Evolutionary conservation across 2,329 filamentous ascomycete species (phyloP).

Genomic region (Trichoderma oligosporum): DNA sequence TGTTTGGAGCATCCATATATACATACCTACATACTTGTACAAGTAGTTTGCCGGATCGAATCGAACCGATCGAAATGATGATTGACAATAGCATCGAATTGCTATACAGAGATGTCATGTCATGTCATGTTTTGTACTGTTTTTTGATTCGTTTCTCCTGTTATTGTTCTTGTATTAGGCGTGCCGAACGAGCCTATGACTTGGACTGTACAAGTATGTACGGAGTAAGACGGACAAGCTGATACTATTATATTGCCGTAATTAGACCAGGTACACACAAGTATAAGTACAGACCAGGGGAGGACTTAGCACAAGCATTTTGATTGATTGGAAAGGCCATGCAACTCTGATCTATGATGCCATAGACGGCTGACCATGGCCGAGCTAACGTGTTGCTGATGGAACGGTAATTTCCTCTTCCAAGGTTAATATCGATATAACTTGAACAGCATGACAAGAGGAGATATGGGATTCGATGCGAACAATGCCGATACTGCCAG

Average conservation of each 20-base stretch:
- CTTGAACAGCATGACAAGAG: not conserved
- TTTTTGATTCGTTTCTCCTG: too few relatives aligned
- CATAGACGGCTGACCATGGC: constrained; percentile 3
- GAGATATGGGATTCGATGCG: not conserved
- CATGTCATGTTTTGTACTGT: too few relatives aligned
- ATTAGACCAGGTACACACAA: too few relatives aligned
- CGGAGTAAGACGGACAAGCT: too few relatives aligned
- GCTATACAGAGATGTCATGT: too few relatives aligned
- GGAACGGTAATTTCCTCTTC: constrained; percentile 21
- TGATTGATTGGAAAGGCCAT: not conserved
- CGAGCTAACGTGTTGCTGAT: constrained; percentile 15
- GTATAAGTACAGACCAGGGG: too few relatives aligned
- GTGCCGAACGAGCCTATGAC: too few relatives aligned
- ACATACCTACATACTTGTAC: too few relatives aligned
- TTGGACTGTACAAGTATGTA: too few relatives aligned
- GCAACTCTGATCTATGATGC: constrained; percentile 3
- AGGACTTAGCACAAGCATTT: not conserved
- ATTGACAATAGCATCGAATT: not conserved
- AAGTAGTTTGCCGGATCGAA: not conserved
- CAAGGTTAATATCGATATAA: constrained; percentile 17
- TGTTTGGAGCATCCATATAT: too few relatives aligned
- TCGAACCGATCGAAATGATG: constrained; percentile 7
- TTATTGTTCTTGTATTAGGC: too few relatives aligned
- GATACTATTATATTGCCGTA: too few relatives aligned
- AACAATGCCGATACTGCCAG: not conserved